Percentiles rank a stretch among this genome's conserved stretches.
These are phyloP conservation scores for Simmondsia chinensis DNA, from an alignment of 148 eudicot genomes.

Conservation along the genomic window DNA sequence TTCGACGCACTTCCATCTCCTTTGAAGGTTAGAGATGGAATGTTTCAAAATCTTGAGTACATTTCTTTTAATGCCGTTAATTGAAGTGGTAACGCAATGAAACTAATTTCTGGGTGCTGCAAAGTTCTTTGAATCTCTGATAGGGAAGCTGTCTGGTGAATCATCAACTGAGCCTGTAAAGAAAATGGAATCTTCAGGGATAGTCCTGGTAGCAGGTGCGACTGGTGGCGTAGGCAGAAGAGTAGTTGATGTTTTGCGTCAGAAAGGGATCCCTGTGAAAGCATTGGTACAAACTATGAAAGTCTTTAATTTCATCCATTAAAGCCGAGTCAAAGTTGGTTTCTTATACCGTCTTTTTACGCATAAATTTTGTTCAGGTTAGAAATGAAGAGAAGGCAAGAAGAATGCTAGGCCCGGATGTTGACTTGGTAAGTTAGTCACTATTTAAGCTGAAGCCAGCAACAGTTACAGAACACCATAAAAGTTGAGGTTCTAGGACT, in stretches of 20 bases:
- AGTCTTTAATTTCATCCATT: neutral
- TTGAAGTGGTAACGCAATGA: conserved; percentile 3
- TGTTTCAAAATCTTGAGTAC: conserved; percentile 2
- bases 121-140: conserved; percentile 67
- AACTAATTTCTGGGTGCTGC: conserved; percentile 1
- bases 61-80: neutral
- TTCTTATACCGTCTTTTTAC: neutral
- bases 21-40: conserved; percentile 42
- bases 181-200: conserved; percentile 70
- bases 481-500: no score
- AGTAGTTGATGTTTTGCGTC: conserved; percentile 71
- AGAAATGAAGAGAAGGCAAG: conserved; percentile 96
- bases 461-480: no score
- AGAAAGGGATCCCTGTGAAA: conserved; percentile 67
- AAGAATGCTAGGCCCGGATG: conserved; percentile 75
- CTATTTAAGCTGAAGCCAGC: no score
- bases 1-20: conserved; percentile 94
- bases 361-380: conserved; percentile 37
- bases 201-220: conserved; percentile 80
- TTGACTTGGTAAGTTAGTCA: conserved; percentile 62
- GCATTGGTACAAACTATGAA: conserved; percentile 43
- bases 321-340: neutral
- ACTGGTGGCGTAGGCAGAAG: conserved; percentile 99
- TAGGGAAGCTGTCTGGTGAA: conserved; percentile 55
- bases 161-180: conserved; percentile 52